Evolutionary conservation across 106 monocot species (phyloP).

Genomic region (Dendrobium catenatum): DNA sequence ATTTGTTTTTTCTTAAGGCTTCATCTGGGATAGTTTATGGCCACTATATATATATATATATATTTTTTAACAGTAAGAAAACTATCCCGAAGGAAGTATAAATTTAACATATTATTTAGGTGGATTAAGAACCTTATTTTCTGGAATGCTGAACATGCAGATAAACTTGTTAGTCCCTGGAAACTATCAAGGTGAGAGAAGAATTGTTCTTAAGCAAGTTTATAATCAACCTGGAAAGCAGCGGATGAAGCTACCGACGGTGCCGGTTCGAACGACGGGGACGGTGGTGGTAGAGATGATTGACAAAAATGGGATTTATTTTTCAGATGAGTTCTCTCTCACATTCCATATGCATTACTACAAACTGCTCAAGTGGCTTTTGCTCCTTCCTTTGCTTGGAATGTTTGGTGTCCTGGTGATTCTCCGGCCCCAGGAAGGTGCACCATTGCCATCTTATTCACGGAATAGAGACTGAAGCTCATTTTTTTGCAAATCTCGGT

Average conservation of each 20-base stretch:
- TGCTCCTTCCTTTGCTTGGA: constrained; percentile 81
- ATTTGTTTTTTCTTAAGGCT: neutral
- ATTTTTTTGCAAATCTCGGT: neutral
- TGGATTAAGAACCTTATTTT: neutral
- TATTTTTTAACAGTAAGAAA: neutral
- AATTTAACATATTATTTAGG: neutral
- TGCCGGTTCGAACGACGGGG: constrained; percentile 88
- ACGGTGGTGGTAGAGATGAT: constrained; percentile 96
- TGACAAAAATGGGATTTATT: constrained; percentile 86
- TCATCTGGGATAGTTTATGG: too few species aligned
- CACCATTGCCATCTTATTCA: constrained; percentile 86
- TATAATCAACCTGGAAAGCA: constrained; percentile 74
- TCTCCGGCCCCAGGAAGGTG: constrained; percentile 81
- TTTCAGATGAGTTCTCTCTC: constrained; percentile 92
- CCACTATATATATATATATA: too few species aligned
- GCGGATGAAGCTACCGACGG: constrained; percentile 81
- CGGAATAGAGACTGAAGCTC: constrained; percentile 51
- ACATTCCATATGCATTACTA: constrained; percentile 98
- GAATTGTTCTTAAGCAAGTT: constrained; percentile 46
- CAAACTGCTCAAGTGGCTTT: constrained; percentile 93
- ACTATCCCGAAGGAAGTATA: neutral
- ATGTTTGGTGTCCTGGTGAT: constrained; percentile 92
- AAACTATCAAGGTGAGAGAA: constrained; percentile 91
- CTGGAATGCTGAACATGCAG: constrained; percentile 27
- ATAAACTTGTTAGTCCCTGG: constrained; percentile 85